Evolutionary conservation across 371 early-diverging fungal genomes (phyloP).

Genomic region (Fennellomyces sp.): DNA sequence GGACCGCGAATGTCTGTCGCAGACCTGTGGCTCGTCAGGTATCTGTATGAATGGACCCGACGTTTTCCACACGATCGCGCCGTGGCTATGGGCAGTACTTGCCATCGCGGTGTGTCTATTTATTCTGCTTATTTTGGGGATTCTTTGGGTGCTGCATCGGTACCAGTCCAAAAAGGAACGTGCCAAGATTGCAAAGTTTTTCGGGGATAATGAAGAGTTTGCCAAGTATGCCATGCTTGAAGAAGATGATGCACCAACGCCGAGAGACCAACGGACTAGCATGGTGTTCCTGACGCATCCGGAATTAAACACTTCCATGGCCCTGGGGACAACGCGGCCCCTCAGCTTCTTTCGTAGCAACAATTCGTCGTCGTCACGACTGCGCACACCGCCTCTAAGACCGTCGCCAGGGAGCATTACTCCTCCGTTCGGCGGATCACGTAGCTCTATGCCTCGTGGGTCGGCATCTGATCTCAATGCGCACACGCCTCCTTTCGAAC

Average conservation of each 20-base stretch:
- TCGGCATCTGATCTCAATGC: not conserved
- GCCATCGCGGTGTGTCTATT: slow-evolving; percentile 35
- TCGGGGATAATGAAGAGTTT: slow-evolving; percentile 48
- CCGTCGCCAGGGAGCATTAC: not conserved
- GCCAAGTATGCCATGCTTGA: slow-evolving; percentile 41
- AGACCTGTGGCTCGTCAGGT: slow-evolving; percentile 32
- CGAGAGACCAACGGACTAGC: not conserved
- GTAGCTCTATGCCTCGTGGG: slow-evolving; percentile 1
- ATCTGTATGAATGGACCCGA: slow-evolving; percentile 45
- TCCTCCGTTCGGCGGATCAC: not conserved
- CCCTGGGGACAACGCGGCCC: slow-evolving; percentile 1
- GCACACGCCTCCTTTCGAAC: not conserved
- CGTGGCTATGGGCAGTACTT: slow-evolving; percentile 47
- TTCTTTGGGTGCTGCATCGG: slow-evolving; percentile 48
- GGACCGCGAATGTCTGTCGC: slow-evolving; percentile 51
- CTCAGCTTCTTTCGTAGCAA: not conserved
- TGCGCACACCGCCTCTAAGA: not conserved
- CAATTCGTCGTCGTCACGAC: not conserved
- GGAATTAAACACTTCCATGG: not conserved
- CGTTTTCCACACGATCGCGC: slow-evolving; percentile 36
- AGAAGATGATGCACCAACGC: slow-evolving; percentile 4
- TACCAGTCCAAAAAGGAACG: slow-evolving; percentile 49
- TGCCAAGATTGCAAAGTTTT: slow-evolving; percentile 38
- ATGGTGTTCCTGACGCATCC: slow-evolving; percentile 3
- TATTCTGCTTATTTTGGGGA: slow-evolving; percentile 25